Evolutionary conservation across 179 eudicot genomes (phyloP).

Genomic region (Beta macrorhiza): DNA sequence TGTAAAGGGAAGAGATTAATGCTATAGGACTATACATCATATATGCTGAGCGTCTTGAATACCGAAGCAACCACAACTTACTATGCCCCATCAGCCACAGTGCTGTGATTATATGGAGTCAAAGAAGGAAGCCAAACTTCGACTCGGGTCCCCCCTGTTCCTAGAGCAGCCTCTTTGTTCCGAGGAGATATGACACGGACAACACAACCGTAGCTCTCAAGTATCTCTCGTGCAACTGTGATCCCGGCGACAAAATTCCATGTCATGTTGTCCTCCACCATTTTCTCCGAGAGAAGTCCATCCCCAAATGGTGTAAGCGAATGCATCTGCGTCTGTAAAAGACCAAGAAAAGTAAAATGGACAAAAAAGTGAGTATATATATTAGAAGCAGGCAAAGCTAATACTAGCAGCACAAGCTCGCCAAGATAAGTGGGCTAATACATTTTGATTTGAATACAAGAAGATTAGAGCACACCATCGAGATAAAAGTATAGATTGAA

Average conservation of each 20-base stretch:
- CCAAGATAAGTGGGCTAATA: background rate
- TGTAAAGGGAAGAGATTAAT: background rate
- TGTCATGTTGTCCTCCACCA: conserved; percentile 87
- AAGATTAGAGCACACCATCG: background rate
- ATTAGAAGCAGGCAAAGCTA: background rate
- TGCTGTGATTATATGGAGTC: conserved; percentile 22
- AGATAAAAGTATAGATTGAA: background rate
- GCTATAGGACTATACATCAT: conserved; percentile 5
- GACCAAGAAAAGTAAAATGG: background rate
- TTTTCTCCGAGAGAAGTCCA: conserved; percentile 60
- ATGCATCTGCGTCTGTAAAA: conserved; percentile 88
- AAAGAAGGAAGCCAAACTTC: conserved; percentile 86
- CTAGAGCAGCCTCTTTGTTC: conserved; percentile 52
- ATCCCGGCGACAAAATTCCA: conserved; percentile 96
- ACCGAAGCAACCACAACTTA: background rate
- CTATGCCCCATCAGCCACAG: conserved; percentile 12
- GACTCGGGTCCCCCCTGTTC: conserved; percentile 79
- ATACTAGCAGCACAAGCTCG: background rate
- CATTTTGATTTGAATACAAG: background rate
- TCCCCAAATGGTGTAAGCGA: conserved; percentile 81
- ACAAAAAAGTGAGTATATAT: background rate
- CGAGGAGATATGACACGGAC: conserved; percentile 92
- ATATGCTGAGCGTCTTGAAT: background rate
- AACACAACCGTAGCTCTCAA: conserved; percentile 88
- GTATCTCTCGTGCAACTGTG: conserved; percentile 86